Percentiles rank a stretch among this genome's conserved stretches.
Conservation (phyloP, 2,329 filamentous ascomycete genomes). For the Fusarium sp. region DNA sequence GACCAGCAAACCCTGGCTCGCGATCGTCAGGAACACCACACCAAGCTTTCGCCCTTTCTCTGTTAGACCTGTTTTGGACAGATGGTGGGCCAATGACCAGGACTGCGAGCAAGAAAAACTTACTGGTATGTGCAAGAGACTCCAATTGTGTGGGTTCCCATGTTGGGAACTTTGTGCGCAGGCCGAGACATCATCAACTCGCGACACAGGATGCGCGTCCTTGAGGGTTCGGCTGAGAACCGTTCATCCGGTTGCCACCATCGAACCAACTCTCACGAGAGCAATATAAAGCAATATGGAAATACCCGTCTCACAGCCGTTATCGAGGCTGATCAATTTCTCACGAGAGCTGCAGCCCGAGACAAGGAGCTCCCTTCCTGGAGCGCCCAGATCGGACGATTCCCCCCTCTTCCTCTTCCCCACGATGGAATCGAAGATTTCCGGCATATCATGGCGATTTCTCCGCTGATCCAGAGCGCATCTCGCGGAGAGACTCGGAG, state of each 20-base stretch:
- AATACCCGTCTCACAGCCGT: constrained; percentile 9
- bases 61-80: constrained; percentile 29
- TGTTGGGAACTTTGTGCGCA: constrained; percentile 5
- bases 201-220: constrained; percentile 4
- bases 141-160: constrained; percentile 3
- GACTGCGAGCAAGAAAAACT: background rate
- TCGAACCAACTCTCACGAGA: constrained; percentile 13
- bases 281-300: constrained; percentile 17
- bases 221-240: background rate
- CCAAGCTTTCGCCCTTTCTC: constrained; percentile 28
- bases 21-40: constrained; percentile 45
- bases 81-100: constrained; percentile 22
- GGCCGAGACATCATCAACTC: constrained; percentile 14
- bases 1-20: constrained; percentile 30
- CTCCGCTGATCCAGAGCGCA: constrained; percentile 2
- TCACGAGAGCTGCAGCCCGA: background rate
- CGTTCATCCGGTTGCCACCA: constrained; percentile 10
- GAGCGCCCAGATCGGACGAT: constrained; percentile 24
- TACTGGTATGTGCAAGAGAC: background rate
- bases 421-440: constrained; percentile 30
- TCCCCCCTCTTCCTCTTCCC: constrained; percentile 17
- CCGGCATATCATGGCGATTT: constrained; percentile 20
- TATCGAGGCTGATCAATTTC: background rate
- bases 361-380: constrained; percentile 15
- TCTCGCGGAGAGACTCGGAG: constrained; percentile 41